phyloP scores from a whole-genome alignment of 495 filamentous ascomycete species.

The Hyphodiscus hymeniophilus region DNA sequence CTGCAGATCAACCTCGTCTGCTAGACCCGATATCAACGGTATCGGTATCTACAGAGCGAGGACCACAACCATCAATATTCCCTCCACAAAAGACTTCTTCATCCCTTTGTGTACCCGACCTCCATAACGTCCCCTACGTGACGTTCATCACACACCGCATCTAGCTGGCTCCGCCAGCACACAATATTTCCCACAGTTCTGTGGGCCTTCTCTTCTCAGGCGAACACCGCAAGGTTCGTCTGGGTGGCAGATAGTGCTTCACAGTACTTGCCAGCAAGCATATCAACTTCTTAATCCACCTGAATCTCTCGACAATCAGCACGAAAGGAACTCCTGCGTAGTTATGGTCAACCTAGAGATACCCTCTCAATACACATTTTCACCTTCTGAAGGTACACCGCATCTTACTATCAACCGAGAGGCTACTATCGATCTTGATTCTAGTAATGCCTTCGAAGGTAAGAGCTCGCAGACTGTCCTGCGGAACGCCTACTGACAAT shows the following conservation, averaged over 20 bases:
- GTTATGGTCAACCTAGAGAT: slow-evolving; percentile 75
- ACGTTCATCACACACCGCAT: slow-evolving; percentile 35
- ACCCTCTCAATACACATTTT: slow-evolving; percentile 69
- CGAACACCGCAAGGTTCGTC: slow-evolving; percentile 85
- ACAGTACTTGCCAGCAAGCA: slow-evolving; percentile 32
- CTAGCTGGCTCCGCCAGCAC: slow-evolving; percentile 51
- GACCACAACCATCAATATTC: slow-evolving; percentile 67
- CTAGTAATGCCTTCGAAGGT: slow-evolving; percentile 96
- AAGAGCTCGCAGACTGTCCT: slow-evolving; percentile 14
- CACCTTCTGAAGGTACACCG: slow-evolving; percentile 73
- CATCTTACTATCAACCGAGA: slow-evolving; percentile 95
- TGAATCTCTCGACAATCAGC: slow-evolving; percentile 11
- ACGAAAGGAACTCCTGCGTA: slow-evolving; percentile 32
- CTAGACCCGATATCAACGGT: slow-evolving; percentile 85
- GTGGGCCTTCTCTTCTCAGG: slow-evolving; percentile 95
- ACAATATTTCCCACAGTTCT: slow-evolving; percentile 41
- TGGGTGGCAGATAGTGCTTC: slow-evolving; percentile 69
- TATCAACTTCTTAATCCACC: background rate
- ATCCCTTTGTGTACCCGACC: slow-evolving; percentile 75
- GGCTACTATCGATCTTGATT: slow-evolving; percentile 89
- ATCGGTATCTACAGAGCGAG: slow-evolving; percentile 81
- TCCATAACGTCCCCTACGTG: slow-evolving; percentile 69
- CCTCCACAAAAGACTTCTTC: slow-evolving; percentile 71
- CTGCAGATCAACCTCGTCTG: slow-evolving; percentile 75
- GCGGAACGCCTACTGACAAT: slow-evolving; percentile 7